A percentile compares a stretch with the other conserved stretches of the same genome.
These are phyloP conservation scores for Euphorbia celastroides DNA, from an alignment of 441 rosid genomes.

Conservation along the genomic window DNA sequence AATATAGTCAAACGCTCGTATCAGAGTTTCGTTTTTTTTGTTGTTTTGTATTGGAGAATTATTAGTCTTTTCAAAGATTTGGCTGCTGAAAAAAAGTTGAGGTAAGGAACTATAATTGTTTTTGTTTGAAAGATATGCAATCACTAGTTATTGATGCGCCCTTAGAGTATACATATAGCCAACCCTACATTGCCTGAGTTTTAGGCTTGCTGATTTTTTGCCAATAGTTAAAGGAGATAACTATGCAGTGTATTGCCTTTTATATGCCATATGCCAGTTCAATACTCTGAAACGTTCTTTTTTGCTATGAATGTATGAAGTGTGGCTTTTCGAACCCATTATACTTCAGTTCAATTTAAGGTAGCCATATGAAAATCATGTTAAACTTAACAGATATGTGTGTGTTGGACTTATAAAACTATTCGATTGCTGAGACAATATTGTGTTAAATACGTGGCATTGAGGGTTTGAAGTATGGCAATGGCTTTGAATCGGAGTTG, in stretches of 20 bases:
- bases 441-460: too few relatives aligned
- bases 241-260: not conserved
- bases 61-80: not conserved
- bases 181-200: too few relatives aligned
- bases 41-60: not conserved
- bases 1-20: not conserved
- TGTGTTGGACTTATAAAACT: too few relatives aligned
- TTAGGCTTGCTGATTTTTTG: too few relatives aligned
- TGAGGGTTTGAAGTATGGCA: not conserved
- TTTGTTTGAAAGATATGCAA: too few relatives aligned
- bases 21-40: not conserved
- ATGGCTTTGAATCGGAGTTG: not conserved
- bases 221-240: too few relatives aligned
- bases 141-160: too few relatives aligned
- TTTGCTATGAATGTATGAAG: not conserved
- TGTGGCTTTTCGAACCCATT: not conserved
- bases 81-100: not conserved
- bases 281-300: not conserved
- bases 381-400: not conserved
- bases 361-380: constrained; percentile 6
- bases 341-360: not conserved
- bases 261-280: not conserved
- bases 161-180: too few relatives aligned
- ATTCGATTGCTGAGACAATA: too few relatives aligned
- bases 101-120: too few relatives aligned